Base-by-base conservation (phyloP, 1,139 yeast genomes). In the Kurtzmaniella quercitrusa region DNA sequence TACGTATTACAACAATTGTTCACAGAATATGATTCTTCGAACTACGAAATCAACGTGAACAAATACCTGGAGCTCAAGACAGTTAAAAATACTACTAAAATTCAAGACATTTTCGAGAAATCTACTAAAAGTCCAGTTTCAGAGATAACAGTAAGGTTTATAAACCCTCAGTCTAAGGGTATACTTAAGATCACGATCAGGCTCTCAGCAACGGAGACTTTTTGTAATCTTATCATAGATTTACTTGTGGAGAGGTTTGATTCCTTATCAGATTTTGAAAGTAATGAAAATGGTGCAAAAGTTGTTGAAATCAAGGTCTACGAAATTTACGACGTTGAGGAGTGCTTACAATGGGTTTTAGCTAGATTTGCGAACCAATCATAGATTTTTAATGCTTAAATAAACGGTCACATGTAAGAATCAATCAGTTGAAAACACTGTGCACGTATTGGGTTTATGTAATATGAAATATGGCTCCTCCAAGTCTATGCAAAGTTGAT, bases 311-410 rank as follows among this genome's bases (percentile, higher is more conserved):
- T 73, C 21, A 64, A 60, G 15, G 80, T 82, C 52, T 78, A 75
- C 49, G 89, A 84, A 49, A 63, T 82, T 41, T 63, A 70, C 28
- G 89, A 82, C 49, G 63, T 84, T 3, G 83, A 78, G 43, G 84
- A 82, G 50, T 82, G 89, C 64, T 60, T 84, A 41, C 74, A 74
- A 44, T 84, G 91, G 89, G 66, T 80, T 1, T 61, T 78, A 1
- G 54, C 61, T 45, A 66, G 63, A 45, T 71, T 70, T 47, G 47
- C 61, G 33, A 49, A 53, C 17, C 55, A 55, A 40, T 28, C 19
- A 30, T 38, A 19, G 26, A 6, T 34, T 6, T 21, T 7, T 26
- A 26, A 26, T 26, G 30, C 30, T 26, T n/a, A n/a, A n/a, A n/a
- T n/a, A n/a, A 8, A 23, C n/a, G n/a, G n/a, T n/a, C n/a, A n/a